Evolutionary conservation across 768 basidiomycete genomes (phyloP), one percentile per base, ranked within the genome.

Genomic region (Lactarius akahatsu): DNA sequence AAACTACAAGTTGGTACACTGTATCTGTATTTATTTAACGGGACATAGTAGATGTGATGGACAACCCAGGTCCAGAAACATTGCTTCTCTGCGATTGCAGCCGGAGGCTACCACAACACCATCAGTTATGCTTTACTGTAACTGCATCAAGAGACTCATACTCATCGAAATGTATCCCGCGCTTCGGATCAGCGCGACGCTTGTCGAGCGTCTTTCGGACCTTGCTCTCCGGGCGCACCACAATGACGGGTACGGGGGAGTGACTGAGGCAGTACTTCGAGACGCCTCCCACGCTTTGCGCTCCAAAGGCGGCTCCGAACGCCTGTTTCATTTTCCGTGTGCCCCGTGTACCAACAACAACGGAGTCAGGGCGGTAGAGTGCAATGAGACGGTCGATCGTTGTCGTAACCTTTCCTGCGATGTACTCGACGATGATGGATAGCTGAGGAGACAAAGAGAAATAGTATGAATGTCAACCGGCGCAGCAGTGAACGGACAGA

Each of bases 211-310:
- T 86, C 75, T 96, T 96, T 69, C 86, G 85, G 34, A 95, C 87
- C 73, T 95, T 94, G 43, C 91, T 83, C 71, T 94, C 92, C 2
- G 94, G 93, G 3, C 94, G 84, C 50, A 98, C 95, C 60, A 98
- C 96, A 68, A 98, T 94, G 71, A 97, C 92, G 2, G 96, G 96
- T 0, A 99, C 94, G 1, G 96, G 94, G 0, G 94, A 95, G 73
- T 92, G 94, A 20, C 91, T 89, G 52, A 97, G 85, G 68, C 91
- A 93, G 74, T 92, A 86, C 75, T 82, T 81, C 0, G 83, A 83
- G 8, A 90, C 86, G 28, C 85, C 85, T 15, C 89, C 89, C 71
- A 90, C 83, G 15, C 80, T 85, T 56, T 81, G 80, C 58, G 80
- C 77, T 13, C 80, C 79, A 58, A 85, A 74, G 23, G 80, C 86